A percentile compares a stretch with the other conserved stretches of the same genome.
Conservation (phyloP, 305 asterid species). For the Fraxinus paxiana region DNA sequence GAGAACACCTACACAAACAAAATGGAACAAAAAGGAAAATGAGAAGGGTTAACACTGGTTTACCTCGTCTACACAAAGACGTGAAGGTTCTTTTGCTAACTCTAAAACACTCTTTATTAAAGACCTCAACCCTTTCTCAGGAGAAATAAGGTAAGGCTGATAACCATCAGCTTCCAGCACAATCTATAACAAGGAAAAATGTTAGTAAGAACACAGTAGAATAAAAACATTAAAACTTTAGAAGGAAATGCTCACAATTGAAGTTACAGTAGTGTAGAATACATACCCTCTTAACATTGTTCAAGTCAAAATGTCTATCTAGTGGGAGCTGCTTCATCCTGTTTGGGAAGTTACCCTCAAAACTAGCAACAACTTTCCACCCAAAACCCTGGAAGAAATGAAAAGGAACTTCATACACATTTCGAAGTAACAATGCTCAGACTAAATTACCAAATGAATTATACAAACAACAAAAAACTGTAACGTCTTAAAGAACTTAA, state of each 20-base stretch:
- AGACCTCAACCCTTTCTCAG: slow-evolving; percentile 96
- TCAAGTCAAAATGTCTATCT: slow-evolving; percentile 83
- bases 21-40: neutral
- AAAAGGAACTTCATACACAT: neutral
- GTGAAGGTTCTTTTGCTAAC: slow-evolving; percentile 97
- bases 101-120: slow-evolving; percentile 87
- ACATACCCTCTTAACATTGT: slow-evolving; percentile 84
- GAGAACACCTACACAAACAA: neutral
- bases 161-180: slow-evolving; percentile 99
- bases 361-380: slow-evolving; percentile 93
- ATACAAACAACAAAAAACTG: neutral
- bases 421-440: neutral
- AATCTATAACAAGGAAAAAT: slow-evolving; percentile 46
- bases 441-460: neutral
- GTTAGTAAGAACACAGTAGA: slow-evolving; percentile 2
- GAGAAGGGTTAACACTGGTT: neutral
- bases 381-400: slow-evolving; percentile 61
- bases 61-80: slow-evolving; percentile 99
- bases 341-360: slow-evolving; percentile 91
- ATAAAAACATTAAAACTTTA: slow-evolving; percentile 1
- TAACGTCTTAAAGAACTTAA: neutral
- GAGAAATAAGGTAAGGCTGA: slow-evolving; percentile 98
- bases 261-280: slow-evolving; percentile 12
- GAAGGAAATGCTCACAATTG: neutral
- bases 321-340: slow-evolving; percentile 88